Evolutionary conservation across 257 asterid genomes (phyloP).

Genomic region (Primulina eburnea): DNA sequence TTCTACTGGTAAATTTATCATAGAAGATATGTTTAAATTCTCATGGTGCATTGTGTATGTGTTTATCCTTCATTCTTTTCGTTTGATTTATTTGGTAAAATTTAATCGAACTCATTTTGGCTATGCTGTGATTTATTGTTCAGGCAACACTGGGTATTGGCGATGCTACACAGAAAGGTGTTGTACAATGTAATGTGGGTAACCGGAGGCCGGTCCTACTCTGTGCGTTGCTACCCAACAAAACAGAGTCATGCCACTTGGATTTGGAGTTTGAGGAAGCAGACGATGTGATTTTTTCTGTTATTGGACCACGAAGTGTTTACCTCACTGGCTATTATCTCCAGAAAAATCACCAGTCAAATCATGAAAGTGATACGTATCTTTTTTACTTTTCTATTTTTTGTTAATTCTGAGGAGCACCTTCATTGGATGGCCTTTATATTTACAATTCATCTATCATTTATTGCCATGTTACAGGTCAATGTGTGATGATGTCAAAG

Average conservation of each 20-base stretch:
- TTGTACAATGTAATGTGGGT: slow-evolving; percentile 84
- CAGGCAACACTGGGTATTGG: slow-evolving; percentile 87
- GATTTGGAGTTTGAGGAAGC: slow-evolving; percentile 90
- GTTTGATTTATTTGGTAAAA: not conserved
- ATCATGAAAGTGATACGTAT: slow-evolving; percentile 64
- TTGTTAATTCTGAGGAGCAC: not conserved
- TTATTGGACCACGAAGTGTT: slow-evolving; percentile 72
- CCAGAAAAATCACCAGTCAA: slow-evolving; percentile 24
- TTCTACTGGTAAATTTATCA: not conserved
- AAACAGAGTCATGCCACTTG: slow-evolving; percentile 60
- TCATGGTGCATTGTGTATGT: not conserved
- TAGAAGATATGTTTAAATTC: not conserved
- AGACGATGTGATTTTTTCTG: slow-evolving; percentile 82
- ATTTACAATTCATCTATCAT: not conserved
- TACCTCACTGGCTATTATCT: slow-evolving; percentile 73
- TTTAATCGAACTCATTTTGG: slow-evolving; percentile 18
- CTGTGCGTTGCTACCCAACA: slow-evolving; percentile 60
- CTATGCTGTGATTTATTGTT: slow-evolving; percentile 21
- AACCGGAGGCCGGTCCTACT: slow-evolving; percentile 59
- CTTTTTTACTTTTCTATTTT: slow-evolving; percentile 31
- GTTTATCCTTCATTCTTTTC: not conserved
- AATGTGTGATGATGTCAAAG: not conserved
- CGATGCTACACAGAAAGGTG: slow-evolving; percentile 37
- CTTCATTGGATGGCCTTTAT: not conserved
- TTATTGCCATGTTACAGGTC: not conserved